Conservation (phyloP, 768 basidiomycete genomes). For the Termitomyces sp. region DNA sequence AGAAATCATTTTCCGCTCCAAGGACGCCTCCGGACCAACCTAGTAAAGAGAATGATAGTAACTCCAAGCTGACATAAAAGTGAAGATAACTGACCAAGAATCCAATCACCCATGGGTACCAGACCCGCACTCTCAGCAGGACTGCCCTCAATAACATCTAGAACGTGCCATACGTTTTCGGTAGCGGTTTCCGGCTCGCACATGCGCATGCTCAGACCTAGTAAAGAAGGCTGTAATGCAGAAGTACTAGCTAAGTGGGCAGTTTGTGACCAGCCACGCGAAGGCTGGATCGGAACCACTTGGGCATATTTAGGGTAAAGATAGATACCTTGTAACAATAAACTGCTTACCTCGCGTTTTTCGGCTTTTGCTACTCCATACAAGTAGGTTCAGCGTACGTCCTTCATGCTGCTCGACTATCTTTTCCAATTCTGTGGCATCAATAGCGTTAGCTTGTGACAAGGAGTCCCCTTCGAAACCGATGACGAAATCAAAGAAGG, state of each 20-base stretch:
- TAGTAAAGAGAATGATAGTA: slow-evolving; percentile 44
- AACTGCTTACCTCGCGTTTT: slow-evolving; percentile 54
- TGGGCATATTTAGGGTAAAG: slow-evolving; percentile 7
- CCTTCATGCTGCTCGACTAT: slow-evolving; percentile 84
- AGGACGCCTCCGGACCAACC: slow-evolving; percentile 96
- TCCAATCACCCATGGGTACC: slow-evolving; percentile 78
- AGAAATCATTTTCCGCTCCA: slow-evolving; percentile 91
- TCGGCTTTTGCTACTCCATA: slow-evolving; percentile 82
- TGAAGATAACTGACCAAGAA: slow-evolving; percentile 27
- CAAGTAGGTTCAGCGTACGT: slow-evolving; percentile 57
- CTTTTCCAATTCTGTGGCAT: slow-evolving; percentile 65
- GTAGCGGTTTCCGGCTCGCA: slow-evolving; percentile 86
- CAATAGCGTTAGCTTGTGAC: slow-evolving; percentile 48
- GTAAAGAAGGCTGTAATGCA: slow-evolving; percentile 72
- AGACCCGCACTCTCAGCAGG: slow-evolving; percentile 96
- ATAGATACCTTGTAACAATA: slow-evolving; percentile 2
- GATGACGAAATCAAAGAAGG: slow-evolving; percentile 96
- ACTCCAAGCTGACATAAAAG: slow-evolving; percentile 9
- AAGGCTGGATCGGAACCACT: slow-evolving; percentile 86
- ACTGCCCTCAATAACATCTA: slow-evolving; percentile 93
- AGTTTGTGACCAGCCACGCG: slow-evolving; percentile 72
- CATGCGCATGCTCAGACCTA: slow-evolving; percentile 90
- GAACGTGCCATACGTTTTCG: slow-evolving; percentile 96
- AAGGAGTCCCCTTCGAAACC: slow-evolving; percentile 74
- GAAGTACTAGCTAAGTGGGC: slow-evolving; percentile 26